Evolutionary conservation across 1,284 basidiomycete genomes (phyloP), one percentile per base, ranked within the genome.

Genomic region (Mixia osmundae): DNA sequence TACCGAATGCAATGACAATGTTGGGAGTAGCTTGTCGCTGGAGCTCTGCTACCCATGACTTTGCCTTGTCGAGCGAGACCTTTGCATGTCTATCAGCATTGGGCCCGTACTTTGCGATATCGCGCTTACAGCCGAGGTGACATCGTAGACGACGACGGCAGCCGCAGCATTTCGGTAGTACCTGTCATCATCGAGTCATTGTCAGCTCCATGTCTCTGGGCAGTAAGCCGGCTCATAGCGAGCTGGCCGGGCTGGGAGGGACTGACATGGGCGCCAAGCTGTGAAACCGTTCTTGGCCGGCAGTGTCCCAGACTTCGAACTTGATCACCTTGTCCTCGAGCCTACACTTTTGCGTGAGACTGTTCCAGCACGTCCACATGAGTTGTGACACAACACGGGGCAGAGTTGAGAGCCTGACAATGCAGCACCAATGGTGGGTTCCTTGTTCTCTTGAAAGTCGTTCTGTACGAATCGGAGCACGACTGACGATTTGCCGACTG

Each of bases 41-140:
- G 19, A 99, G 68, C 61, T 99, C 89, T 64, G 95, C 97, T 45
- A 99, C 87, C 89, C 89, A 99, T 24, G 83, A 85, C 64, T 99
- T 97, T 42, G 89, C 89, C 60, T 97, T 97, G 58, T 99, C 91
- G 44, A 97, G 68, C 50, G 85, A 94, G 39, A 76, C 69, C 40
- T 62, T 39, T 15, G 15, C 26, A 15, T 12, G 18, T 23, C 39
- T 5, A 36, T 31, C 5, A 5, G 27, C 14, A 3, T 26, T 24
- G 12, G 6, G 10, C 14, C 3, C 10, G 12, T 16, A 12, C 21
- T 25, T n/a, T 5, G 15, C 22, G 10, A 16, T 22, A 16, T 5
- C 12, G 6, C 5, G 38, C 46, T 34, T 20, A 44, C 45, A 11
- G 75, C 73, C 56, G 85, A 87, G 37, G 82, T 89, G 39, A 97